Base-by-base conservation (phyloP, 148 eudicot species). In the Suaeda aralocaspica region DNA sequence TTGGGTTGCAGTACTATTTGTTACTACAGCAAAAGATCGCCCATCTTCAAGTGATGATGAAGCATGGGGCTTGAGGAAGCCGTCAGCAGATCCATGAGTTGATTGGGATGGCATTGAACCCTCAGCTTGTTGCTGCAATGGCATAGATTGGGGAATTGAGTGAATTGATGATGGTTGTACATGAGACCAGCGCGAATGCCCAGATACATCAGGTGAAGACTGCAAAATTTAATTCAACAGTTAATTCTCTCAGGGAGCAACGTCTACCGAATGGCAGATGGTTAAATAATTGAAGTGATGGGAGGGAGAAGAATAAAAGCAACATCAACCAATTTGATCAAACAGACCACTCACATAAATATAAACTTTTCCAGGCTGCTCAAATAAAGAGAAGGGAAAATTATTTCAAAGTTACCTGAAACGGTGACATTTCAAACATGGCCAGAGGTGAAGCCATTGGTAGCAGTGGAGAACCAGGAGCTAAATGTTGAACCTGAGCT, bases 381-480 rank as follows among this genome's bases (percentile, higher is more conserved):
- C 15, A 34, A 26, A 29, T 25, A 18, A 31, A 13, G 2, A 30
- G 2, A 26, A 12, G 14, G 31, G 64, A 26, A 16, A 30, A 19
- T 13, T 29, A 55, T 44, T 31, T 41, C 11, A 26, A 26, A 45
- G 19, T 70, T 84, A 94, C 99, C 99, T 89, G 92, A 70, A 95
- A 95, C 25, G 96, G 92, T 18, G 97, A 82, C 25, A 80, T 83
- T 77, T 95, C 97, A 53, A 84, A 95, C 92, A 95, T 84, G 78
- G 92, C 80, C 85, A 91, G 60, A 39, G 99, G 97, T 24, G 96
- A 81, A n/a, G 87, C 71, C 87, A 89, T 84, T 22, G 91, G 83
- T 70, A 91, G 72, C 44, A 91, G 79, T 9, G 89, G 90, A 50
- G 97, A 86, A 4, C 96, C 91, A 26, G 97, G 89, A 62, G 90